Evolutionary conservation across 352 stramenopile genomes (phyloP), one percentile per base, ranked within the genome.

Genomic region (Phytophthora aleatoria): DNA sequence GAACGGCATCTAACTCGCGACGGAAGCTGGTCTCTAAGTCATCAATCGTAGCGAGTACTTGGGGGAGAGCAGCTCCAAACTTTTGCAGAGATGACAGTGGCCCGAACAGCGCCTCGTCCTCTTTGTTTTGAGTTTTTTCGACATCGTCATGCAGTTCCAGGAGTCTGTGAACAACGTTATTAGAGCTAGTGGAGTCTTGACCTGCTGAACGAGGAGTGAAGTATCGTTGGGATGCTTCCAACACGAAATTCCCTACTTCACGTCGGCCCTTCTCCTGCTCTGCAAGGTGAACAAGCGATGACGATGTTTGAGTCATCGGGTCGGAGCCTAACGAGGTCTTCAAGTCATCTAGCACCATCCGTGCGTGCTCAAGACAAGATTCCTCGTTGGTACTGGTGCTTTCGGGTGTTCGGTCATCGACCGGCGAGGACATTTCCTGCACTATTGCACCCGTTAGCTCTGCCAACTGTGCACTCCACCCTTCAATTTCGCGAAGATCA

Each of bases 201-300:
- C 11, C 13, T 15, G 27, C 43, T 10, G 33, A 42, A 8, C 33
- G 47, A 7, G 57, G 35, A 27, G 49, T 61, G 43, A 85, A 73
- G 13, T 76, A 76, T 2, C 73, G 65, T 36, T 80, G 67, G 1
- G 77, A 73, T 20, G 71, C 58, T 20, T 86, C 75, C 2, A 87
- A 44, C 3, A 88, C 72, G 12, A 87, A 83, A 33, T 64, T 64
- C 9, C 71, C 79, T 4, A 87, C 69, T 66, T 87, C 81, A 6
- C 81, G 81, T 44, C 81, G 53, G n/a, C 76, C 76, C 49, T 77
- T 82, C 47, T 89, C 79, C 2, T 71, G 57, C 30, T 87, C 77
- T 1, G 54, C 57, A n/a, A 83, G 31, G 8, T 86, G 74, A 2
- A 83, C 53, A n/a, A 88, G 27, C 1, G 79, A 87, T 1, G 77